Evolutionary conservation across 805 yeast species (phyloP), one percentile per base, ranked within the genome.

Genomic region (Blastobotrys peoriensis): DNA sequence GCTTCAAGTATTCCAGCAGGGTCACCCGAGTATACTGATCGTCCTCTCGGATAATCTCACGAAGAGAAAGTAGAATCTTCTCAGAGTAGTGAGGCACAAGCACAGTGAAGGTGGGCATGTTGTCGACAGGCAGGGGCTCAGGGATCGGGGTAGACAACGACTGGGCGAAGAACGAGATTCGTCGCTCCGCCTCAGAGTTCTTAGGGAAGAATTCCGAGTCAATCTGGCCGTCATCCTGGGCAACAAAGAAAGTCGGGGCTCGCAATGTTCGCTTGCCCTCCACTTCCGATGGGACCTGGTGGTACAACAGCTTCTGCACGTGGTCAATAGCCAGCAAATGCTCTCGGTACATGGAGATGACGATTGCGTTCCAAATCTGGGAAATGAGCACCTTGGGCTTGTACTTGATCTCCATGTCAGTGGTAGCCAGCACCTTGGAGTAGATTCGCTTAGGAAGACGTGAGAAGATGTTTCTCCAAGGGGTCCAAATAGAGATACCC

Each of bases 261-360:
- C 98, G 84, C 63, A 93, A 76, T 55, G 98, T 89, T 70, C 98
- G 83, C 75, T 91, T 89, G 51, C 99, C 98, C 70, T 93, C 98
- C 64, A 89, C 77, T 70, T 93, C 98, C 50, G 95, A 83, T 45
- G 98, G 98, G 61, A 93, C 98, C 75, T 93, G 98, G 67, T 93
- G 98, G 69, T 93, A 93, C 56, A 93, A 77, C 67, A 93, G 77
- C 72, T 86, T 91, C 72, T 93, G 98, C 53, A 93, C 98, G 65
- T 93, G 98, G 67, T 93, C 98, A 67, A 94, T 91, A 22, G 98
- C 98, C 57, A 93, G 72, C 67, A 93, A 74, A 68, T 93, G 99
- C 71, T 93, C 99, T 75, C 99, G 87, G 81, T 93, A 94, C 99
- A 93, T 93, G 47, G 98, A 91, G 59, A 93, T 93, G 55, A 93